Evolutionary conservation across 2,329 filamentous ascomycete genomes (phyloP).

Genomic region (Bipolaris oryzae): DNA sequence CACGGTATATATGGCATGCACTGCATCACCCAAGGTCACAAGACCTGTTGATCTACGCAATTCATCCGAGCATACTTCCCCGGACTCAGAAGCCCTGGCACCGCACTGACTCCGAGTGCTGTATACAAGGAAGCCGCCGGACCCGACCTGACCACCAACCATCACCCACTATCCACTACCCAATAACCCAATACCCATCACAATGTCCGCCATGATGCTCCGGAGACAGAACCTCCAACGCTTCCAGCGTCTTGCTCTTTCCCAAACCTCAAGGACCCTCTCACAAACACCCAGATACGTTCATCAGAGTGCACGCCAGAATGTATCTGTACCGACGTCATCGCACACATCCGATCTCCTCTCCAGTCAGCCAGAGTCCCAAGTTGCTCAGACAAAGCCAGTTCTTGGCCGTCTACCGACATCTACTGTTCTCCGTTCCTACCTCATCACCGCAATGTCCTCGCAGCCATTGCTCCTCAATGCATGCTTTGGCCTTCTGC

Average conservation of each 20-base stretch:
- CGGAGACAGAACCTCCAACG: conserved; percentile 31
- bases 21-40: conserved; percentile 19
- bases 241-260: conserved; percentile 29
- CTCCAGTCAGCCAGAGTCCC: conserved; percentile 19
- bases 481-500: conserved; percentile 72
- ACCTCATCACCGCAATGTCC: conserved; percentile 72
- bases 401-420: conserved; percentile 71
- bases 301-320: conserved; percentile 38
- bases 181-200: not conserved
- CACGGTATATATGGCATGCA: conserved; percentile 34
- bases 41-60: conserved; percentile 8
- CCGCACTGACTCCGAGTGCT: conserved; percentile 5
- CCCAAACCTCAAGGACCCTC: conserved; percentile 28
- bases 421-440: conserved; percentile 69
- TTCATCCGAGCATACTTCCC: conserved; percentile 1
- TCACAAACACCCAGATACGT: conserved; percentile 34
- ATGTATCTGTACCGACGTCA: conserved; percentile 37
- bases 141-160: conserved; percentile 1
- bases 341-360: conserved; percentile 27
- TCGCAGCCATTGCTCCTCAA: conserved; percentile 71
- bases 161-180: not conserved
- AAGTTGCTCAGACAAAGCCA: conserved; percentile 21
- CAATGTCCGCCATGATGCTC: conserved; percentile 24
- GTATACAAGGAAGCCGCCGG: conserved; percentile 5
- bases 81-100: not conserved